Evolutionary conservation across 2,329 filamentous ascomycete species (phyloP).

Genomic region (Fusarium paranaense): DNA sequence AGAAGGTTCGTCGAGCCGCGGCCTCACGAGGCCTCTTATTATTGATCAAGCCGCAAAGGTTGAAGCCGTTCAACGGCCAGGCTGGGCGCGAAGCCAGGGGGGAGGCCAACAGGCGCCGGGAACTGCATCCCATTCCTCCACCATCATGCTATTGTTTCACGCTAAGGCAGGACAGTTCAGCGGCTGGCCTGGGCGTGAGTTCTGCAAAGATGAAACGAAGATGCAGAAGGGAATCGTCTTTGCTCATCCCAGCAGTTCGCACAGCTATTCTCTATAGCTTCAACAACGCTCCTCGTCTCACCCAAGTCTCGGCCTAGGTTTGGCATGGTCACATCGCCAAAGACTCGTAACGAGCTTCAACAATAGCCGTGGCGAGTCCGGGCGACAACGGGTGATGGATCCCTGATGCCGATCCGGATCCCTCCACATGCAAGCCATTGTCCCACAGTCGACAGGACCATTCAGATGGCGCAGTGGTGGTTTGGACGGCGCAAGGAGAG

Average conservation of each 20-base stretch:
- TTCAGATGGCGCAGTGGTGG: conserved; percentile 22
- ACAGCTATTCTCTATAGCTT: not conserved
- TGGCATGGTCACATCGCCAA: not conserved
- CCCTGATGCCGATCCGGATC: conserved; percentile 29
- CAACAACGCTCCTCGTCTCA: not conserved
- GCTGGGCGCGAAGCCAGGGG: not conserved
- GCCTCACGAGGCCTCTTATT: not conserved
- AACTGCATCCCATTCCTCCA: not conserved
- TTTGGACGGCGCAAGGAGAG: conserved; percentile 24
- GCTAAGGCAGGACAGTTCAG: conserved; percentile 22
- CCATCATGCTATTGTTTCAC: conserved; percentile 34
- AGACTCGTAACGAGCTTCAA: not conserved
- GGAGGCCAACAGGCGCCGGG: not conserved
- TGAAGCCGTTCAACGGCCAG: not conserved
- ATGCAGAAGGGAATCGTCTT: not conserved
- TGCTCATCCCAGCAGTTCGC: not conserved
- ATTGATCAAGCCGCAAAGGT: not conserved
- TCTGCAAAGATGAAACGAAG: conserved; percentile 20
- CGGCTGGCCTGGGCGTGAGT: conserved; percentile 5
- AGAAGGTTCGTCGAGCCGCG: not conserved
- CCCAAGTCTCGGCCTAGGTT: not conserved
- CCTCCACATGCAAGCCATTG: conserved; percentile 23
- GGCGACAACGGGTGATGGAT: conserved; percentile 15
- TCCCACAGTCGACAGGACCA: conserved; percentile 15
- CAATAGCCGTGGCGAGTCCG: not conserved